A percentile compares a stretch with the other conserved stretches of the same genome.
Evolutionary conservation across 2,329 filamentous ascomycete species (phyloP).

Genomic region (Aulographum hederae): DNA sequence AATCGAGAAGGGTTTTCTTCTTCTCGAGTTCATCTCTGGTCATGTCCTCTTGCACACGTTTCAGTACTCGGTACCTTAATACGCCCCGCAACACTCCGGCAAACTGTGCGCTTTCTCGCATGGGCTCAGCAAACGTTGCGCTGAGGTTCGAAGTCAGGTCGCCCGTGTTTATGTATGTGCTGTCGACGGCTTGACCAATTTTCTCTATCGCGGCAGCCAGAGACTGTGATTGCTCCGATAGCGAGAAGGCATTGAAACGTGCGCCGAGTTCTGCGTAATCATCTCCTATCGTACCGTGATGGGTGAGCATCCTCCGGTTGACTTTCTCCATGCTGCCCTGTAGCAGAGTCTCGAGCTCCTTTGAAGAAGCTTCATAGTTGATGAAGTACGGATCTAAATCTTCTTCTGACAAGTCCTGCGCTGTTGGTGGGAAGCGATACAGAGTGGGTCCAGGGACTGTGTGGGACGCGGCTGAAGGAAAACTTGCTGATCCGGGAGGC

Average conservation of each 20-base stretch:
- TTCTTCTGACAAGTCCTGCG: slow-evolving; percentile 60
- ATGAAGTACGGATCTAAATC: slow-evolving; percentile 94
- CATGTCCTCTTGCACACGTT: slow-evolving; percentile 94
- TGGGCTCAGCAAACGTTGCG: slow-evolving; percentile 88
- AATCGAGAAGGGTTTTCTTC: slow-evolving; percentile 65
- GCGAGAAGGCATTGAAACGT: slow-evolving; percentile 90
- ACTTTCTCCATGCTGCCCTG: slow-evolving; percentile 94
- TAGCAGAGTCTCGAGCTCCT: slow-evolving; percentile 73
- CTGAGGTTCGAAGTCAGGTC: slow-evolving; percentile 78
- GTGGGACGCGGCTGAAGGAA: slow-evolving; percentile 36
- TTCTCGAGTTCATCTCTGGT: slow-evolving; percentile 83
- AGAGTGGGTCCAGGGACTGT: slow-evolving; percentile 42
- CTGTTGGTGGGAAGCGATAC: slow-evolving; percentile 68
- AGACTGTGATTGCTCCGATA: slow-evolving; percentile 78
- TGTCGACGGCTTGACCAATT: slow-evolving; percentile 84
- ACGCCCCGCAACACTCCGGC: slow-evolving; percentile 84
- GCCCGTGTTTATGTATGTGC: slow-evolving; percentile 88
- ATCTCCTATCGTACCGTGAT: slow-evolving; percentile 64
- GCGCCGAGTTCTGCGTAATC: slow-evolving; percentile 88
- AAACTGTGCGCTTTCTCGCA: slow-evolving; percentile 95
- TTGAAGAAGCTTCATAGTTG: slow-evolving; percentile 78
- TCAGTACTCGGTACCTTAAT: slow-evolving; percentile 74
- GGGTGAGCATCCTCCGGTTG: slow-evolving; percentile 73
- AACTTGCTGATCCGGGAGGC: slow-evolving; percentile 30
- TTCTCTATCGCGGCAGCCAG: slow-evolving; percentile 87